Evolutionary conservation across 371 early-diverging fungal genomes (phyloP).

Genomic region (Mortierella sp.): DNA sequence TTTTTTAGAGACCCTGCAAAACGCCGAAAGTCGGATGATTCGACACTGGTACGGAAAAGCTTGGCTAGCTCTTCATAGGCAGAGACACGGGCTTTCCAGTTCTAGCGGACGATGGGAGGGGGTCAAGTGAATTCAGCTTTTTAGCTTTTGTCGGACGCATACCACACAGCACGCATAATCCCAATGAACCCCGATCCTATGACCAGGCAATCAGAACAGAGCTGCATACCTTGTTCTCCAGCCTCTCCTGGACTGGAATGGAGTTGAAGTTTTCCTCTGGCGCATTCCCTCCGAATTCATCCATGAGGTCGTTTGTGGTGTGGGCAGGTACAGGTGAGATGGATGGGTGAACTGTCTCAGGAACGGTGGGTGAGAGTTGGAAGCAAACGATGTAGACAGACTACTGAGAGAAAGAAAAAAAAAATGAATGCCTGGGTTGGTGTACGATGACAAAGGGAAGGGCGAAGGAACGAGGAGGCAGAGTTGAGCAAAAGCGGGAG

Average conservation of each 20-base stretch:
- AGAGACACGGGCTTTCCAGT: constrained; percentile 93
- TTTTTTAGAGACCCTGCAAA: constrained; percentile 80
- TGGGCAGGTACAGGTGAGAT: not conserved
- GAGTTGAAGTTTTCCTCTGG: constrained; percentile 75
- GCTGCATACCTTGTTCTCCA: constrained; percentile 75
- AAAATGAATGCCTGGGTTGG: too few species aligned
- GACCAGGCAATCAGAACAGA: not conserved
- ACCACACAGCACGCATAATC: not conserved
- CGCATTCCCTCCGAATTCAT: constrained; percentile 42
- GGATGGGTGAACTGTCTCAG: too few species aligned
- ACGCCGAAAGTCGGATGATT: constrained; percentile 72
- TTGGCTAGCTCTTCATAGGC: constrained; percentile 89
- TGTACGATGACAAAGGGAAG: too few species aligned
- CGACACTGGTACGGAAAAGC: constrained; percentile 69
- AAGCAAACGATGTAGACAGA: too few species aligned
- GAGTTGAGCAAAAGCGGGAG: too few species aligned
- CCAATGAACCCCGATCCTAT: not conserved
- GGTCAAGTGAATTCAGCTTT: not conserved
- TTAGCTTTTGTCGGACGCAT: not conserved
- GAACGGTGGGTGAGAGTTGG: too few species aligned
- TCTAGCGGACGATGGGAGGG: constrained; percentile 59
- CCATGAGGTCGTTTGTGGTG: constrained; percentile 30
- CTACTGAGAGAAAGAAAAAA: too few species aligned
- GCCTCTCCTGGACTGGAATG: constrained; percentile 72
- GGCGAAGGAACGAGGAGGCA: too few species aligned